A percentile compares a stretch with the other conserved stretches of the same genome.
These are phyloP conservation scores for Exophiala lecanii-corni DNA, from an alignment of 2,329 filamentous ascomycete species.

Conservation along the genomic window DNA sequence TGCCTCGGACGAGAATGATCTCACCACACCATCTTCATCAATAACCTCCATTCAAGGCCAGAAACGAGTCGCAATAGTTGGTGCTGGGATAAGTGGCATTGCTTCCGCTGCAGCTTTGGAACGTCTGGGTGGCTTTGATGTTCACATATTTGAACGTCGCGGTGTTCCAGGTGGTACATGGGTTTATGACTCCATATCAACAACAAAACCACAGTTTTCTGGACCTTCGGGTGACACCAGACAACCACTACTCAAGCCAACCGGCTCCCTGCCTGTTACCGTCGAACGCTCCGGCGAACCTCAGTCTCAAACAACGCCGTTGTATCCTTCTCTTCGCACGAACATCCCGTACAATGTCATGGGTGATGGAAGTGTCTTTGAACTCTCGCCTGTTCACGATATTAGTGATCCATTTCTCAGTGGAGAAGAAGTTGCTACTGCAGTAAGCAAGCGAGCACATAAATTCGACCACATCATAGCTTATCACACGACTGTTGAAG, in stretches of 20 bases:
- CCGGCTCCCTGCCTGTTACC: neutral
- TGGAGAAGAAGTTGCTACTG: neutral
- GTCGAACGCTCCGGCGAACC: neutral
- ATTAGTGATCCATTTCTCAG: neutral
- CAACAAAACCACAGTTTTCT: neutral
- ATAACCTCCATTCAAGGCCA: neutral
- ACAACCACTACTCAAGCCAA: no score
- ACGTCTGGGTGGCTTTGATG: neutral
- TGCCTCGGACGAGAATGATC: neutral
- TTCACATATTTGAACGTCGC: neutral
- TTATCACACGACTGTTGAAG: neutral
- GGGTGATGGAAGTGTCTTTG: neutral
- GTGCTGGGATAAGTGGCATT: conserved; percentile 1
- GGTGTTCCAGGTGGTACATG: neutral
- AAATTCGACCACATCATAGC: neutral
- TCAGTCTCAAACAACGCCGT: neutral
- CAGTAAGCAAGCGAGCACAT: neutral
- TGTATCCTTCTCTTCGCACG: neutral
- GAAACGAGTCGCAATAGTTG: neutral
- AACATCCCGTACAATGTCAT: conserved; percentile 1
- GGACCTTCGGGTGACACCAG: neutral
- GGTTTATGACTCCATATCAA: neutral
- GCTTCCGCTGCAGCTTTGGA: neutral
- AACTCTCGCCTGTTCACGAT: neutral
- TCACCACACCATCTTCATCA: neutral